Base-by-base conservation (phyloP, 805 yeast species). In the Hanseniaspora meyeri region DNA sequence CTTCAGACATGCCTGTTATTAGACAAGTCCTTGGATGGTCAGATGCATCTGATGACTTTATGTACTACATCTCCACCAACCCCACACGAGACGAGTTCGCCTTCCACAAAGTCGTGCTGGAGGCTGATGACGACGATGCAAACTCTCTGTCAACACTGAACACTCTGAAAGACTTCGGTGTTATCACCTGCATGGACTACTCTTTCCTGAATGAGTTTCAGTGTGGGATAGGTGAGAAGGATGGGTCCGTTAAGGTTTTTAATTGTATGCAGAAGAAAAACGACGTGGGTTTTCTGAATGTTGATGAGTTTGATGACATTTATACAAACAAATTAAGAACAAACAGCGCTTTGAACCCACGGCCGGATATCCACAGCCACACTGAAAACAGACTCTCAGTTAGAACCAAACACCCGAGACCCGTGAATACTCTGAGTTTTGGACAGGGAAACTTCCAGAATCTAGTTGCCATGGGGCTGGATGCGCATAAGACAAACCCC, bases 71-170 rank as follows among this genome's bases (percentile, higher is more conserved):
- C 12, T 82, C 86, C 0, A 82, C 84, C 7, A 83, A 80, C 60
- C 93, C 95, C 1, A 75, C 86, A 32, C 82, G 95, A 2, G 96
- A 89, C 65, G 91, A 85, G 62, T 82, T 87, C 2, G 71, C 83
- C 0, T 73, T 86, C 11, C 83, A 82, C 63, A 78, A 77, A 60
- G 80, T 85, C 0, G 71, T 76, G 60, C 72, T 72, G 36, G 64
- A 62, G 57, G 64, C 61, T 27, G 72, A 72, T 31, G 76, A 77
- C 20, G 77, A 76, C 29, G 73, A 76, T 9, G 83, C 80, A 52
- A 77, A 77, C 49, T 79, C 77, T 11, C 71, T 85, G 19, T 63
- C 71, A 20, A 82, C 78, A 61, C 62, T 79, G n/a, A 69, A 68
- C 49, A 77, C 78, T 10, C 72, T 80, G 57, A 74, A 77, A 31